Evolutionary conservation across 805 yeast genomes (phyloP).

Genomic region (Tetrapisispora taiwanensis): DNA sequence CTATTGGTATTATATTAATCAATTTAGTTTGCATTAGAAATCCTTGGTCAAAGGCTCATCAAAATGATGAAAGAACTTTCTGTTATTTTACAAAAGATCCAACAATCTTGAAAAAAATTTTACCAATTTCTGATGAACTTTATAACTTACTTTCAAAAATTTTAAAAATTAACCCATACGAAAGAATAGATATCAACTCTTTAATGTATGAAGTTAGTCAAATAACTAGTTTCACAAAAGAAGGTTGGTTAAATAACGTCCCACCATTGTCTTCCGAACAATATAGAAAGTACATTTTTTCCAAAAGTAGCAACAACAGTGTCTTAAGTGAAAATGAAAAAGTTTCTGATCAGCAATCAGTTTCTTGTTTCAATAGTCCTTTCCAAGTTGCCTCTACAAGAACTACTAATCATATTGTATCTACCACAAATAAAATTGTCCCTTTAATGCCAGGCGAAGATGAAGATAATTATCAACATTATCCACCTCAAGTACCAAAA

Average conservation of each 20-base stretch:
- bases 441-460: background rate
- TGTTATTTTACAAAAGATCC: constrained; percentile 49
- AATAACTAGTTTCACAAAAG: constrained; percentile 18
- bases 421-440: background rate
- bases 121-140: constrained; percentile 63
- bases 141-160: constrained; percentile 37
- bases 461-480: background rate
- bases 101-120: constrained; percentile 48
- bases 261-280: constrained; percentile 6
- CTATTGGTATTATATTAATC: constrained; percentile 69
- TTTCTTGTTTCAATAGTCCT: background rate
- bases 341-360: background rate
- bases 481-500: constrained; percentile 3
- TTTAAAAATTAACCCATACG: constrained; percentile 28
- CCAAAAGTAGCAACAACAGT: background rate
- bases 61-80: constrained; percentile 52
- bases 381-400: background rate
- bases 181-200: constrained; percentile 21
- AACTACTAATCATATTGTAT: background rate
- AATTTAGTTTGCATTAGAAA: constrained; percentile 76
- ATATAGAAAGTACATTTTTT: constrained; percentile 1
- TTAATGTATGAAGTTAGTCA: constrained; percentile 17
- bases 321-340: background rate
- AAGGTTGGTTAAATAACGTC: constrained; percentile 20
- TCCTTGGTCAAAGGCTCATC: constrained; percentile 82